Evolutionary conservation across 805 yeast species (phyloP), one percentile per base, ranked within the genome.

Genomic region (Nakazawaea ambrosiae): DNA sequence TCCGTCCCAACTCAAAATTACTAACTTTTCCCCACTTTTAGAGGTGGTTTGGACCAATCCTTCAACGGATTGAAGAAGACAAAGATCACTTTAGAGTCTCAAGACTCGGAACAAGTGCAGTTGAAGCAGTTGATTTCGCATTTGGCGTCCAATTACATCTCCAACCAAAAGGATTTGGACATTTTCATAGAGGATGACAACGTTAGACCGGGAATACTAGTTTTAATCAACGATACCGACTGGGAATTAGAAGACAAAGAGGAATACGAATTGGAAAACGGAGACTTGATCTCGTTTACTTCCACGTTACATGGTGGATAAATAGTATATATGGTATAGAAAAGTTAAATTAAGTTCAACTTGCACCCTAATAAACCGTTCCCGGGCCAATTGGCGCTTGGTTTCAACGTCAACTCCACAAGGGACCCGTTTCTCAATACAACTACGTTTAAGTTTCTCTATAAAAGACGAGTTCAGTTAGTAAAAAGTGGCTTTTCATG

Each of bases 201-300:
- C 1, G 78, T 87, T 11, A 75, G 97, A 35, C 96, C 97, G 0
- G 98, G 98, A 2, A 86, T 90, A 33, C 64, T 90, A 43, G 96
- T 92, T 8, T 68, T 90, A 39, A 82, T 90, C 44, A 90, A 90
- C 53, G 97, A 90, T 54, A 78, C 95, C 0, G 98, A 90, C 61
- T 90, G 97, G 97, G 98, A 90, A 52, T 60, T 90, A 11, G 95
- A 88, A 55, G 97, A 87, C 9, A 88, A 81, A 57, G 88, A 85
- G 49, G 81, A 75, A 8, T 88, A 88, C 51, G 75, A 67, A n/a
- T 56, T 92, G 12, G 82, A 85, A 56, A 61, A 71, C 33, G 80
- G 83, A 10, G 98, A 90, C 57, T 67, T 75, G 17, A 70, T 90
- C 27, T 77, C 94, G 3, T 90, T 90, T 51, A 90, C 97, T 2